Base-by-base conservation (phyloP, 495 filamentous ascomycete species). In the Penicillium canescens region DNA sequence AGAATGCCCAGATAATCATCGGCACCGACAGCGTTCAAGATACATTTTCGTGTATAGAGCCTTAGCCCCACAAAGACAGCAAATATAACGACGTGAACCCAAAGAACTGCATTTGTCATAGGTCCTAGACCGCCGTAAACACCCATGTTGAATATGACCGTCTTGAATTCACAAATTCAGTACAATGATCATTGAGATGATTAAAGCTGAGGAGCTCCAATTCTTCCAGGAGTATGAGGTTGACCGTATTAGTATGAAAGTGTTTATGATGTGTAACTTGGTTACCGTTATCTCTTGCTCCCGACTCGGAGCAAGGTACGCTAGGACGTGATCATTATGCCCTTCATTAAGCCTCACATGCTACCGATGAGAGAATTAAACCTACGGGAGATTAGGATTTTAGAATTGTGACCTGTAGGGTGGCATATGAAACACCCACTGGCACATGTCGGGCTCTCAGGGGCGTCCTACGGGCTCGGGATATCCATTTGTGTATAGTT, bases 51-150 rank as follows among this genome's bases (percentile, higher is more conserved):
- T 4, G 65, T 67, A 44, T 65, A 67, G 37, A 67, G 47, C 12
- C 65, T 42, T 9, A 67, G 56, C 34, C 24, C 58, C 5, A 63
- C 57, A 26, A 63, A 61, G 20, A 63, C 0, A 3, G 56, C 34
- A 42, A 63, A 55, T 8, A 68, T 40, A 6, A 65, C 26, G 11
- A 50, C 59, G 23, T 57, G 46, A 33, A 61, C 21, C 62, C 62
- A 65, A 5, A 65, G 62, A 24, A 66, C 57, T 3, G 53, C 65
- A 53, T 65, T 66, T 36, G 53, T 53, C 65, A 66, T 68, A 24
- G 59, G 65, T 3, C 65, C 65, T 44, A 49, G 21, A 16, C 65
- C 61, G 39, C 65, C 65, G 47, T 68, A 68, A 18, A 31, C 39
- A 14, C 61, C 37, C 65, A 68, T 68, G 13, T 39, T 54, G 56